Conservation (phyloP, 495 filamentous ascomycete species). For the Penicillium malachiteum region DNA sequence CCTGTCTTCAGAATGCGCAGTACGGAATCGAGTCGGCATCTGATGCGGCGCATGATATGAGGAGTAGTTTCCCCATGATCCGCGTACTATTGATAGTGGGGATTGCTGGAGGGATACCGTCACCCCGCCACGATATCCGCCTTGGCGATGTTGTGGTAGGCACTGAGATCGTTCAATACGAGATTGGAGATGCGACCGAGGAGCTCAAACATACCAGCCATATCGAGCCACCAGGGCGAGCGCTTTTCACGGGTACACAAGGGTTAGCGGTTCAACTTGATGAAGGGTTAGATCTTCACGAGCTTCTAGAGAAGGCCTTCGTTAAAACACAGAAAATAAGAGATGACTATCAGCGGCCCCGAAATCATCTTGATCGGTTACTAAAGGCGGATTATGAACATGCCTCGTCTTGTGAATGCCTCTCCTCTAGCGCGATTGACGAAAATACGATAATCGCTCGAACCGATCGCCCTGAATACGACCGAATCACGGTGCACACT, state of each 20-base stretch:
- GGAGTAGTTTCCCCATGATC: conserved; percentile 2
- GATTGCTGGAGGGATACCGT: neutral
- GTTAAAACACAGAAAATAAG: conserved; percentile 1
- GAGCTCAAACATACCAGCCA: neutral
- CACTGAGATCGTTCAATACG: neutral
- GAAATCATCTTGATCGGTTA: neutral
- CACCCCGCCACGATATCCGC: neutral
- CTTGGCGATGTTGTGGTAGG: neutral
- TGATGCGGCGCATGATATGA: conserved; percentile 1
- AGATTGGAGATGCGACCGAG: neutral
- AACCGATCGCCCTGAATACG: neutral
- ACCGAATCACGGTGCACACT: neutral
- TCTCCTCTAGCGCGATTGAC: neutral
- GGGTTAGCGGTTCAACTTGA: neutral
- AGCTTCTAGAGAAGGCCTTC: neutral
- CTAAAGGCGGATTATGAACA: neutral
- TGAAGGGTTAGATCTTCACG: neutral
- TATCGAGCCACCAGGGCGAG: neutral
- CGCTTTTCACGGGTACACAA: neutral
- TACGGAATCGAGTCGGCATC: neutral
- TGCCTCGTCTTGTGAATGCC: neutral
- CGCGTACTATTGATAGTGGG: neutral
- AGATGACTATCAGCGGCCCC: conserved; percentile 1
- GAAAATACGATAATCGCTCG: neutral
- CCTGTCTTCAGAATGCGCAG: neutral